These are phyloP conservation scores for Hymenoscyphus linearis DNA, from an alignment of 2,329 filamentous ascomycete genomes.

Conservation along the genomic window DNA sequence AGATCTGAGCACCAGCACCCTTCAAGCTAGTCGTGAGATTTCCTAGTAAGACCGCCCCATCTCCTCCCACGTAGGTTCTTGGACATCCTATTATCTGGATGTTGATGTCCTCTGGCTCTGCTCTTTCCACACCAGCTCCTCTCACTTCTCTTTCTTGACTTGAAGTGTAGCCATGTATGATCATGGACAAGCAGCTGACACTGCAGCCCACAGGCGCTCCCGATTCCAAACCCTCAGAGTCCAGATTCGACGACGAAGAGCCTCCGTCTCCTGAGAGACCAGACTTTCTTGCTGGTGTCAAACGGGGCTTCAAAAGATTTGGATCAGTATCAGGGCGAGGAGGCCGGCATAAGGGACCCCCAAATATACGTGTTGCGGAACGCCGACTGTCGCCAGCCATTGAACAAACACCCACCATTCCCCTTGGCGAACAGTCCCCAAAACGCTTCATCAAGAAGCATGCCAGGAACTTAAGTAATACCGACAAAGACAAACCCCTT, in stretches of 20 bases:
- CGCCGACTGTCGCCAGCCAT: conserved; percentile 11
- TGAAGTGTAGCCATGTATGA: conserved; percentile 19
- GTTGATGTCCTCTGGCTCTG: background rate
- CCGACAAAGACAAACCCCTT: conserved; percentile 30
- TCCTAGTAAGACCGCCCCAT: background rate
- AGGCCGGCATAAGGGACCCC: conserved; percentile 16
- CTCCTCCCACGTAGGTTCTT: background rate
- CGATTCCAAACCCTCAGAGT: conserved; percentile 27
- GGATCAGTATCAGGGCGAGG: conserved; percentile 27
- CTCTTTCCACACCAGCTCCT: background rate
- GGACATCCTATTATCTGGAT: background rate
- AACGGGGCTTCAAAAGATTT: conserved; percentile 28
- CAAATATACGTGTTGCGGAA: conserved; percentile 21
- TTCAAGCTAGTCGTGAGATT: background rate
- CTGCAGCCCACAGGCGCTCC: conserved; percentile 26
- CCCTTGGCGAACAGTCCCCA: conserved; percentile 12
- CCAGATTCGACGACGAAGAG: conserved; percentile 19
- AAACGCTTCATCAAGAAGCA: conserved; percentile 18
- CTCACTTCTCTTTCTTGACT: background rate
- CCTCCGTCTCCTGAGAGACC: conserved; percentile 15
- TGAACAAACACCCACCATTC: conserved; percentile 9
- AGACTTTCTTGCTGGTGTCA: conserved; percentile 29
- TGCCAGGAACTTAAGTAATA: conserved; percentile 24
- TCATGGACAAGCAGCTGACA: conserved; percentile 31
- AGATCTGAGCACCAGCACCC: background rate